Evolutionary conservation across 1,284 basidiomycete genomes (phyloP).

Genomic region (Pyrrhoderma lamaoense): DNA sequence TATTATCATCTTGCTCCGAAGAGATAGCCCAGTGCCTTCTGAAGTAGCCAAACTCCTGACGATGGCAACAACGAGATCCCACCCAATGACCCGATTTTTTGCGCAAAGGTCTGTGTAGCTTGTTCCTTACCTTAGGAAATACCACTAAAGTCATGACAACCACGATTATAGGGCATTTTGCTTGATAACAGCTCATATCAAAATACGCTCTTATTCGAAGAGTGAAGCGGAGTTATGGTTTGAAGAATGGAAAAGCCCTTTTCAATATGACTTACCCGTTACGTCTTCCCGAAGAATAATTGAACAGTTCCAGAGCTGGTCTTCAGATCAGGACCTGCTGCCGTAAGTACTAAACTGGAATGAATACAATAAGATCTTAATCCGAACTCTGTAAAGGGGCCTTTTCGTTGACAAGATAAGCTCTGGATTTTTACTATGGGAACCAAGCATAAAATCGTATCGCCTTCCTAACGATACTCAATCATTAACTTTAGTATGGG

Average conservation of each 20-base stretch:
- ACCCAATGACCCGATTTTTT: constrained; percentile 70
- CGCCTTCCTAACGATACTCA: constrained; percentile 37
- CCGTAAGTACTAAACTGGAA: constrained; percentile 28
- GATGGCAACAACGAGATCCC: constrained; percentile 65
- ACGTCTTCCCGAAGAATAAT: constrained; percentile 43
- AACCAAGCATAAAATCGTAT: constrained; percentile 66
- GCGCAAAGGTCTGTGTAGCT: constrained; percentile 51
- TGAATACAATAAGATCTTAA: neutral
- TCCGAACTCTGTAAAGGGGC: neutral
- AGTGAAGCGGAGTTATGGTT: constrained; percentile 70
- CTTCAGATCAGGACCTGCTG: constrained; percentile 15
- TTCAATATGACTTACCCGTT: constrained; percentile 50
- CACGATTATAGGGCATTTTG: constrained; percentile 53
- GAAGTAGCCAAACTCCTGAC: constrained; percentile 66
- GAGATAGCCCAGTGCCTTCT: constrained; percentile 64
- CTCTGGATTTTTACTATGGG: constrained; percentile 87
- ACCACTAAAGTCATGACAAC: no score
- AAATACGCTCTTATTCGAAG: constrained; percentile 76
- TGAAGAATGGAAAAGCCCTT: constrained; percentile 73
- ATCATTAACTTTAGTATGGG: constrained; percentile 54
- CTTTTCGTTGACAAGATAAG: constrained; percentile 71
- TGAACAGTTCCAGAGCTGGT: constrained; percentile 35
- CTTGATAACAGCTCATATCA: constrained; percentile 71
- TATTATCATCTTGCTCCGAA: constrained; percentile 63
- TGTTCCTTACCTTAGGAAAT: no score